Base-by-base conservation (phyloP, 169 alveolate genomes). In the Perkinsus marinus region DNA sequence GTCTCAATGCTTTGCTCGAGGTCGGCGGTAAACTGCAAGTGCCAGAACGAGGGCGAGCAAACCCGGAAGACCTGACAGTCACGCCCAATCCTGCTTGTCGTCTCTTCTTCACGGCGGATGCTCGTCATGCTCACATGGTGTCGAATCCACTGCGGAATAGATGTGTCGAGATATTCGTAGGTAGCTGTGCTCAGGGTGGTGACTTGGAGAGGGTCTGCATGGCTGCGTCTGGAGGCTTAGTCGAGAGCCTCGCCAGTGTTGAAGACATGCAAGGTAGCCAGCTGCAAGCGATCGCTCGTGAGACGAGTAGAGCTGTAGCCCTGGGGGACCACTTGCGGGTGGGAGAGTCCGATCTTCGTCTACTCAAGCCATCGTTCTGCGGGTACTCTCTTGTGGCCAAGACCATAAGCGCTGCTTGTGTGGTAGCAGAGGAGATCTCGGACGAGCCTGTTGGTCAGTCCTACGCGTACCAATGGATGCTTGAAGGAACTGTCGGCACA, bases 1-100 rank as follows among this genome's bases (percentile, higher is more conserved):
- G 99, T 91, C 91, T 98, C 39, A 98, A 98, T 92, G 96, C 99
- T 34, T 92, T 98, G 38, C 93, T 98, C 68, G 99, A 98, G 94
- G 98, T 96, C 92, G 97, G 93, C 37, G 96, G 94, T 22, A 69
- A 91, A 47, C 92, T 96, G 68, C 92, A 94, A 37, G 89, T 96
- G 37, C 96, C 94, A 68, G 94, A 93, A 46, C 89, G 92, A n/a
- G 96, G 95, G 39, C 90, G 95, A 69, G 95, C 96, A 30, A 95
- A 95, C 38, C 96, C 97, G 39, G 96, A 96, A 94, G 94, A 95
- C 90, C 95, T 97, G 91, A 93, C 93, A 47, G 94, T 98, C 68
- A 93, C 92, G 43, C 97, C 98, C 22, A 98, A 98, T 89, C 94
- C 94, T 38, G 95, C 97, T 91, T 98, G 98, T 93, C 97, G 99